Evolutionary conservation across 2,329 filamentous ascomycete genomes (phyloP).

Genomic region (Penicillium italicum): DNA sequence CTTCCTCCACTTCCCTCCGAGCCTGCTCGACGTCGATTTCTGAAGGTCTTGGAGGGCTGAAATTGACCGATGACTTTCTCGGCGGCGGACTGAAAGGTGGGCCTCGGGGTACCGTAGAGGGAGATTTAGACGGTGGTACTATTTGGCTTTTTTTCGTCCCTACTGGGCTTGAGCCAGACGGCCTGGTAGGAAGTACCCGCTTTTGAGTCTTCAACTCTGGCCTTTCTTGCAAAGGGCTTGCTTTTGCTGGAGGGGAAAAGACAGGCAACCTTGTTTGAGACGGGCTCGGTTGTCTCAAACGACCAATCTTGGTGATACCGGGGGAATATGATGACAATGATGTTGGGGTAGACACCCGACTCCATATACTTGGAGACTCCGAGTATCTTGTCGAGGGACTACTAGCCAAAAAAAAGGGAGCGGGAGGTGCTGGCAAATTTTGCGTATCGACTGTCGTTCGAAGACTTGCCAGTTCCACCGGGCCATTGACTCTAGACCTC

Average conservation of each 20-base stretch:
- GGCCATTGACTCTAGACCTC: constrained; percentile 23
- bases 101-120: constrained; percentile 1
- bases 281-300: constrained; percentile 37
- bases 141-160: constrained; percentile 4
- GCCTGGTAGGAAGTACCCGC: constrained; percentile 10
- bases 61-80: constrained; percentile 60
- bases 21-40: constrained; percentile 22
- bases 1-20: constrained; percentile 35
- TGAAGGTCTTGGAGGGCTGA: constrained; percentile 34
- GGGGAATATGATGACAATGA: constrained; percentile 51
- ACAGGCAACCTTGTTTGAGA: constrained; percentile 38
- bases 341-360: constrained; percentile 48
- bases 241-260: constrained; percentile 24
- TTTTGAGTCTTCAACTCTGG: constrained; percentile 13
- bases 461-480: constrained; percentile 40
- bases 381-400: constrained; percentile 48
- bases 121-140: background rate
- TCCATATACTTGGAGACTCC: constrained; percentile 46
- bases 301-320: constrained; percentile 39
- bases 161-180: constrained; percentile 5
- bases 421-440: constrained; percentile 38
- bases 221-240: constrained; percentile 21
- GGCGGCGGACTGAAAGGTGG: constrained; percentile 60
- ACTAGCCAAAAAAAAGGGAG: constrained; percentile 40
- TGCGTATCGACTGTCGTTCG: constrained; percentile 34